These are phyloP conservation scores for Arachnopeziza araneosa DNA, from an alignment of 2,329 filamentous ascomycete species.

Conservation along the genomic window DNA sequence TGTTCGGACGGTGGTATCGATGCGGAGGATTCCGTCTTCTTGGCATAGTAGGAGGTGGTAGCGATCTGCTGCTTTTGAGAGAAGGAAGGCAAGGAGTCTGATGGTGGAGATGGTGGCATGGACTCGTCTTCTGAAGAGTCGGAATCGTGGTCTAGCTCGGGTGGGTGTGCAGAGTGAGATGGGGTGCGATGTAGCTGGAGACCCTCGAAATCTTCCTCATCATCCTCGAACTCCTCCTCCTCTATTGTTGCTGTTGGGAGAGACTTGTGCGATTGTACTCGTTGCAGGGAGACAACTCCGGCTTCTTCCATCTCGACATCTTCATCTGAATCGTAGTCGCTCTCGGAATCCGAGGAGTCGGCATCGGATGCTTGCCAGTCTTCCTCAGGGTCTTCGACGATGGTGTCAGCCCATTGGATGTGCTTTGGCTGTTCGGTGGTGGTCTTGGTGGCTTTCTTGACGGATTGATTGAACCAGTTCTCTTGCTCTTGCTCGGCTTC, in stretches of 20 bases:
- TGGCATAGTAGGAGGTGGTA: slow-evolving; percentile 34
- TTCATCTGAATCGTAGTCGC: slow-evolving; percentile 44
- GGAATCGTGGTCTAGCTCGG: slow-evolving; percentile 65
- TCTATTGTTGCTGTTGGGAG: slow-evolving; percentile 12
- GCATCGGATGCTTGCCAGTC: slow-evolving; percentile 64
- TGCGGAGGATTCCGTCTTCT: slow-evolving; percentile 15
- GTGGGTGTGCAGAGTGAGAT: slow-evolving; percentile 58
- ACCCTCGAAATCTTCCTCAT: slow-evolving; percentile 58
- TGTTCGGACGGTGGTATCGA: slow-evolving; percentile 32
- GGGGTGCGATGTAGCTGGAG: slow-evolving; percentile 63
- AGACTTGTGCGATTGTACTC: slow-evolving; percentile 38
- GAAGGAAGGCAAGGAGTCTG: slow-evolving; percentile 50
- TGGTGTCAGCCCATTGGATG: slow-evolving; percentile 81
- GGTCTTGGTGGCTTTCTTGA: slow-evolving; percentile 62
- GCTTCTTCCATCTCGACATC: slow-evolving; percentile 51
- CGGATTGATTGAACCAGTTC: slow-evolving; percentile 94
- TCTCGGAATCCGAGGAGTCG: slow-evolving; percentile 44
- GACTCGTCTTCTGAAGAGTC: slow-evolving; percentile 66
- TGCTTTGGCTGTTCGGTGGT: slow-evolving; percentile 54
- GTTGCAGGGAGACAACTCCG: slow-evolving; percentile 41
- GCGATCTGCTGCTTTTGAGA: slow-evolving; percentile 48
- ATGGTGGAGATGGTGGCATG: slow-evolving; percentile 53
- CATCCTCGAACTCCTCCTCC: slow-evolving; percentile 39
- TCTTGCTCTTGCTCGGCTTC: slow-evolving; percentile 95
- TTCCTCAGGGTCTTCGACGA: slow-evolving; percentile 67